Evolutionary conservation across 2,329 filamentous ascomycete species (phyloP).

Genomic region (Biscogniauxia sp.): DNA sequence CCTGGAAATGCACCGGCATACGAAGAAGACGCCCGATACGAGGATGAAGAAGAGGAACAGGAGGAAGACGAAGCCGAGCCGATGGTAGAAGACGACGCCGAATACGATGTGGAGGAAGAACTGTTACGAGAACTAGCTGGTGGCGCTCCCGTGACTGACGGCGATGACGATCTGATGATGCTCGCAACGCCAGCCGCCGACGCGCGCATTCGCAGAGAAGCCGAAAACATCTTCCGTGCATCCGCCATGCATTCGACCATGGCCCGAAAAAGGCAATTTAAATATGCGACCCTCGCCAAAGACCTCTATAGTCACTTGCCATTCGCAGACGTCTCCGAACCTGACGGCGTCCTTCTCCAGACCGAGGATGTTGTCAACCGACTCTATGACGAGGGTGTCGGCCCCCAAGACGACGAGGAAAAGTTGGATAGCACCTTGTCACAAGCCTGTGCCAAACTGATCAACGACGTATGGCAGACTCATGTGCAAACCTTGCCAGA

Average conservation of each 20-base stretch:
- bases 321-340: conserved; percentile 63
- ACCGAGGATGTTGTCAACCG: conserved; percentile 70
- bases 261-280: conserved; percentile 50
- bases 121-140: conserved; percentile 31
- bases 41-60: conserved; percentile 34
- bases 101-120: conserved; percentile 37
- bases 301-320: conserved; percentile 61
- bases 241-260: conserved; percentile 46
- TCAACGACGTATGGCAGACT: conserved; percentile 52
- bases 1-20: conserved; percentile 32
- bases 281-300: conserved; percentile 70
- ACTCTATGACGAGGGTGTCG: conserved; percentile 63
- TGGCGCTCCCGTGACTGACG: conserved; percentile 28
- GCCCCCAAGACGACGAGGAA: conserved; percentile 53
- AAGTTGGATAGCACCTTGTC: conserved; percentile 56
- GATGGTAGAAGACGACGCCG: conserved; percentile 36
- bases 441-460: conserved; percentile 50
- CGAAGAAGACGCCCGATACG: conserved; percentile 36
- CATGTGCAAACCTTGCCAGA: conserved; percentile 48
- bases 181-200: conserved; percentile 55
- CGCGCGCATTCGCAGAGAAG: conserved; percentile 51
- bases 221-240: conserved; percentile 54
- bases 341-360: conserved; percentile 67
- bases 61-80: conserved; percentile 39
- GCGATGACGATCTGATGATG: conserved; percentile 53